Percentiles rank a stretch among this genome's conserved stretches.
Evolutionary conservation across 2,329 filamentous ascomycete genomes (phyloP).

Genomic region (Diaporthe citrichinensis): DNA sequence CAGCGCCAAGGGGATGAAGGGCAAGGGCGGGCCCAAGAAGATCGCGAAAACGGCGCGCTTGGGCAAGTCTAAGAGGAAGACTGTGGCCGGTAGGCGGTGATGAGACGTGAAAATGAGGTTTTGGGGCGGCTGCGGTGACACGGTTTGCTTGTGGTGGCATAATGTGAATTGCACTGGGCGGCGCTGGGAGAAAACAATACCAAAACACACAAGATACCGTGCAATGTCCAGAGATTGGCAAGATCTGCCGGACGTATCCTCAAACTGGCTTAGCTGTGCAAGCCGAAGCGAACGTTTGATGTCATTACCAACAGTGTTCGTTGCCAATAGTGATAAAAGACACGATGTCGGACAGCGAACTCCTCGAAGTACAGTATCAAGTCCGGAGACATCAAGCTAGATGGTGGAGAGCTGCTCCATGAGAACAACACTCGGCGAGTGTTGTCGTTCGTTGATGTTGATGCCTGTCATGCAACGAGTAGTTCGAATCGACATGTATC

Average conservation of each 20-base stretch:
- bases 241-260: background rate
- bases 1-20: slow-evolving; percentile 89
- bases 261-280: background rate
- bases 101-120: background rate
- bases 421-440: background rate
- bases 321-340: background rate
- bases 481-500: background rate
- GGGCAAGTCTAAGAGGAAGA: slow-evolving; percentile 68
- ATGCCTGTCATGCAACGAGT: background rate
- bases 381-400: background rate
- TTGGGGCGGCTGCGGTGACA: background rate
- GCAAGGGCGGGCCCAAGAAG: slow-evolving; percentile 51
- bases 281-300: background rate
- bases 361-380: too few species aligned
- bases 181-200: slow-evolving; percentile 7
- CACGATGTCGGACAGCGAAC: too few species aligned
- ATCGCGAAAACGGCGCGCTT: slow-evolving; percentile 59
- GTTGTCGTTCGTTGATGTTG: background rate
- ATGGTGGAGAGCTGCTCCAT: background rate
- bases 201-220: background rate
- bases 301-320: background rate
- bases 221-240: background rate
- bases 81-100: slow-evolving; percentile 54
- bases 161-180: background rate
- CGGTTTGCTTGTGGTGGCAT: background rate